phyloP scores from a whole-genome alignment of 2,329 filamentous ascomycete species.

The Fusarium protoensiforme region DNA sequence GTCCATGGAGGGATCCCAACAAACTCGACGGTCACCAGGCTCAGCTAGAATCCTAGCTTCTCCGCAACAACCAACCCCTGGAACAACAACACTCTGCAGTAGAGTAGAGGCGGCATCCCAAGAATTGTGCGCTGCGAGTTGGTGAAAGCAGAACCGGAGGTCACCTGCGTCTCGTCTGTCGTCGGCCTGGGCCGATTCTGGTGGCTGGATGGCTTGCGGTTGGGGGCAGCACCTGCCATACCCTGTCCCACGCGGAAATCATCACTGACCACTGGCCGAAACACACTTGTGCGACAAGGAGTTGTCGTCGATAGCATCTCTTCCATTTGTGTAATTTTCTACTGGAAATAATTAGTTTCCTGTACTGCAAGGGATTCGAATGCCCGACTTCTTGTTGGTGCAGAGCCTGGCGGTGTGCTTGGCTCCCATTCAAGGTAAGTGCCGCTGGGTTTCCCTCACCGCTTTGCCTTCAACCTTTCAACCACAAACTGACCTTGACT shows the following conservation, averaged over 20 bases:
- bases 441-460: not conserved
- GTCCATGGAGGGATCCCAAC: not conserved
- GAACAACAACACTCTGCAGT: not conserved
- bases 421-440: not conserved
- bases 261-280: not conserved
- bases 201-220: not conserved
- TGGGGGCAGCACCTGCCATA: not conserved
- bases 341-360: not conserved
- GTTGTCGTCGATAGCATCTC: not conserved
- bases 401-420: not conserved
- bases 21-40: not conserved
- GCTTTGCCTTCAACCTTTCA: not conserved
- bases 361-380: not conserved
- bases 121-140: not conserved
- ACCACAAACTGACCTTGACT: not conserved
- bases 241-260: not conserved
- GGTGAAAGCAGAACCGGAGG: not conserved
- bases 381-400: not conserved
- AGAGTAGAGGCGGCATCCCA: not conserved
- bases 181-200: not conserved
- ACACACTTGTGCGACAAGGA: not conserved
- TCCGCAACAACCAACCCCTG: too few species aligned
- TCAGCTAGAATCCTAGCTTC: not conserved
- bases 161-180: not conserved
- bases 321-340: not conserved